Percentiles rank a stretch among this genome's conserved stretches.
Conservation (phyloP, 2,329 filamentous ascomycete species). For the Diaporthe vaccinii region DNA sequence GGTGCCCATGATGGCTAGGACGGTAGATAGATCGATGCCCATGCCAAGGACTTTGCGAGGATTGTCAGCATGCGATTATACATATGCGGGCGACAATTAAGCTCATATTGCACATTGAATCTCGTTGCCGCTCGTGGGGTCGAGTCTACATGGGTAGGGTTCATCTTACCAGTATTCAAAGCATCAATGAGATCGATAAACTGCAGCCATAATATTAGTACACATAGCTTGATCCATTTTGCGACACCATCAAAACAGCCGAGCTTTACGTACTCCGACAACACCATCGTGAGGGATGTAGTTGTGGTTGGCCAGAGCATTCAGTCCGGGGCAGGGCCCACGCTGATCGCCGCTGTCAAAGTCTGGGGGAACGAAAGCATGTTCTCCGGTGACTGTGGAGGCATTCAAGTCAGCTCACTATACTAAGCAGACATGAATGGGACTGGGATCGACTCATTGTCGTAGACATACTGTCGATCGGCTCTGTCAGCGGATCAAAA, state of each 20-base stretch:
- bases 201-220: neutral
- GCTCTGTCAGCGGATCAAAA: slow-evolving; percentile 20
- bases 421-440: neutral
- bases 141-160: neutral
- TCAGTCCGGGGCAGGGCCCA: slow-evolving; percentile 48
- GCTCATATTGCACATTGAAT: rapidly evolving
- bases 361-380: slow-evolving; percentile 38
- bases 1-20: slow-evolving; percentile 61
- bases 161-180: slow-evolving; percentile 34
- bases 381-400: slow-evolving; percentile 10
- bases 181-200: slow-evolving; percentile 49
- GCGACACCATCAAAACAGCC: neutral
- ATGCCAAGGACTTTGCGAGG: slow-evolving; percentile 56
- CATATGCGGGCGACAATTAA: neutral
- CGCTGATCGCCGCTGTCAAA: slow-evolving; percentile 45
- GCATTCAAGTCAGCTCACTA: neutral
- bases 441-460: neutral
- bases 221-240: neutral
- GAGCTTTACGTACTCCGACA: slow-evolving; percentile 29
- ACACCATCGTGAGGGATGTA: slow-evolving; percentile 48
- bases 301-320: slow-evolving; percentile 49
- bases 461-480: neutral
- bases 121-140: neutral
- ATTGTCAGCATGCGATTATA: neutral
- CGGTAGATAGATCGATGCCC: slow-evolving; percentile 57